These are phyloP conservation scores for Suhomyces atakaporum DNA, from an alignment of 1,139 yeast species.

Conservation along the genomic window DNA sequence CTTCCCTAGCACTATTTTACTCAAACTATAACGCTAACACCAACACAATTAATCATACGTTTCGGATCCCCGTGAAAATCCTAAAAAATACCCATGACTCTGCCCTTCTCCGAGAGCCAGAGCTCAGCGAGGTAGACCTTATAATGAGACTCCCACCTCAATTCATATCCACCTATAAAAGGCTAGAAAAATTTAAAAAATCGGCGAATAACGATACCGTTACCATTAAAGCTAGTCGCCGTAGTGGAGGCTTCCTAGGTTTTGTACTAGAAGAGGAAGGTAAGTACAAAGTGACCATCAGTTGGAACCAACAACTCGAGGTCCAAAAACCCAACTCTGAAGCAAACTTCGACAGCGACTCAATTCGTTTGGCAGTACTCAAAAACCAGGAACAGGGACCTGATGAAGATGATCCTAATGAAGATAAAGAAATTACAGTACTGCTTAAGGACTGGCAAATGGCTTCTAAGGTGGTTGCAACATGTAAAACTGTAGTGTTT, in stretches of 20 bases:
- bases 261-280: slow-evolving; percentile 58
- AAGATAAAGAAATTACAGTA: slow-evolving; percentile 44
- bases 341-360: slow-evolving; percentile 22
- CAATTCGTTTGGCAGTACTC: slow-evolving; percentile 22
- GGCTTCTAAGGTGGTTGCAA: slow-evolving; percentile 55
- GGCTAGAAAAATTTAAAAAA: slow-evolving; percentile 59
- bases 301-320: slow-evolving; percentile 56
- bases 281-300: slow-evolving; percentile 50
- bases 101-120: slow-evolving; percentile 48
- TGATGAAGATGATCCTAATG: slow-evolving; percentile 25
- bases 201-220: slow-evolving; percentile 30
- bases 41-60: slow-evolving; percentile 54
- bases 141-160: slow-evolving; percentile 53
- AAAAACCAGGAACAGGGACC: slow-evolving; percentile 12
- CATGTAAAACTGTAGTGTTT: slow-evolving; percentile 54
- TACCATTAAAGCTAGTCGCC: slow-evolving; percentile 35
- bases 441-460: slow-evolving; percentile 58
- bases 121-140: slow-evolving; percentile 46
- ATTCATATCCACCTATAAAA: slow-evolving; percentile 47
- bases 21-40: slow-evolving; percentile 34
- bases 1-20: slow-evolving; percentile 55
- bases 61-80: slow-evolving; percentile 58
- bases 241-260: slow-evolving; percentile 44
- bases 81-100: slow-evolving; percentile 48
- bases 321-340: slow-evolving; percentile 30